Evolutionary conservation across 192 early-diverging fungal genomes (phyloP).

Genomic region (Podila epicladia): DNA sequence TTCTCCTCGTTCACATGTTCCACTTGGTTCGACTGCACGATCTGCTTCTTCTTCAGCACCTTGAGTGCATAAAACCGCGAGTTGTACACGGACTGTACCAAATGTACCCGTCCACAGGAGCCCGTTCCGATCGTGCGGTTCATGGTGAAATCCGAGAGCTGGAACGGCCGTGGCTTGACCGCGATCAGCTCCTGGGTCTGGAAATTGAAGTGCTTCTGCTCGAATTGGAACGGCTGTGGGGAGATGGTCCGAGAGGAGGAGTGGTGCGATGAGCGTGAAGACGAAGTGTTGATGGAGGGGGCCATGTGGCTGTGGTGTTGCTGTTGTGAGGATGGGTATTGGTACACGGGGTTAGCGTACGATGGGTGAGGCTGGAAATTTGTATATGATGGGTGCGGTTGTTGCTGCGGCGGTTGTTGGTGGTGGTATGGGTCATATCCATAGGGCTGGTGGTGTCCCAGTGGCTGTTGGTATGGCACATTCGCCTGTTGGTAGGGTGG

Average conservation of each 20-base stretch:
- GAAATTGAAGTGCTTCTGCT: constrained; percentile 50
- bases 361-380: constrained; percentile 1
- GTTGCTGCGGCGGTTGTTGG: background rate
- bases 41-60: constrained; percentile 91
- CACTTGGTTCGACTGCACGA: constrained; percentile 94
- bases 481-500: constrained; percentile 42
- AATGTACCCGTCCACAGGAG: constrained; percentile 95
- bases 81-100: constrained; percentile 82
- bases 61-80: constrained; percentile 96
- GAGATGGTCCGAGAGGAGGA: constrained; percentile 19
- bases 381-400: constrained; percentile 3
- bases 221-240: constrained; percentile 48
- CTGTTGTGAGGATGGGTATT: background rate
- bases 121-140: constrained; percentile 94
- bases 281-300: background rate
- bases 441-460: constrained; percentile 13
- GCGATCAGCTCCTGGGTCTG: constrained; percentile 43
- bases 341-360: background rate
- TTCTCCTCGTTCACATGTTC: constrained; percentile 99
- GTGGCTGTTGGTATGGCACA: constrained; percentile 9
- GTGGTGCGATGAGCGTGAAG: background rate
- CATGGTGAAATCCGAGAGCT: constrained; percentile 82
- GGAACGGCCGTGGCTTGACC: constrained; percentile 52
- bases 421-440: constrained; percentile 8
- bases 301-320: constrained; percentile 1